A percentile compares a stretch with the other conserved stretches of the same genome.
Conservation (phyloP, 345 rosid species). For the Aurinia saxatilis region DNA sequence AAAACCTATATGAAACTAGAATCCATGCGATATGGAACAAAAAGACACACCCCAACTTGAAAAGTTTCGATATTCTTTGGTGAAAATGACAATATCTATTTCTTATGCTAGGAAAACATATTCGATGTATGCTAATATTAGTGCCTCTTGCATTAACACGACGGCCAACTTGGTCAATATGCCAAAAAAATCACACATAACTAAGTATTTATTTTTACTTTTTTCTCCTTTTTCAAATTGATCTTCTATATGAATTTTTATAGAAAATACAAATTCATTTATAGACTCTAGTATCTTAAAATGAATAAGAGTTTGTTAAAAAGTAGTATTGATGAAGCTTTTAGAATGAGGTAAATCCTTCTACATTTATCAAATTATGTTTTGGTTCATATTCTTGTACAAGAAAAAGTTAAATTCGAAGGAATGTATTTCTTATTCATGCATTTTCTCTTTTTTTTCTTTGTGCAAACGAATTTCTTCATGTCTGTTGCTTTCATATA, state of each 20-base stretch:
- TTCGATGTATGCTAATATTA: not conserved
- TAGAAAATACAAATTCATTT: no score
- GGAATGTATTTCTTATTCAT: not conserved
- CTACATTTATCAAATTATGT: not conserved
- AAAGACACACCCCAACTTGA: slow-evolving; percentile 15
- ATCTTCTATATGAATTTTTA: no score
- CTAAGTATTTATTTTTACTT: no score
- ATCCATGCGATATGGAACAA: not conserved
- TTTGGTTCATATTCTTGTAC: no score
- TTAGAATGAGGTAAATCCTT: no score
- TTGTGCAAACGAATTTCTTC: not conserved
- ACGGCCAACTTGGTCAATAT: slow-evolving; percentile 3
- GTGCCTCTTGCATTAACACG: slow-evolving; percentile 17
- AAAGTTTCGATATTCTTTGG: not conserved
- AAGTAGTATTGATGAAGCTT: no score
- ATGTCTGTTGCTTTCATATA: not conserved
- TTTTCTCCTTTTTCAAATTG: no score
- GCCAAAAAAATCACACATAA: not conserved
- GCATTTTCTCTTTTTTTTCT: not conserved
- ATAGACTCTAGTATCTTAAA: no score
- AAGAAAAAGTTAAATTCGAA: no score
- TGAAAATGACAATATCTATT: not conserved
- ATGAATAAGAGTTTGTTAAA: no score
- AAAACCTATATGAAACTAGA: not conserved
- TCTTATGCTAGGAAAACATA: not conserved